phyloP scores from a whole-genome alignment of 2,329 filamentous ascomycete genomes.

The Ophiognomonia clavigignenti-juglandacearum region DNA sequence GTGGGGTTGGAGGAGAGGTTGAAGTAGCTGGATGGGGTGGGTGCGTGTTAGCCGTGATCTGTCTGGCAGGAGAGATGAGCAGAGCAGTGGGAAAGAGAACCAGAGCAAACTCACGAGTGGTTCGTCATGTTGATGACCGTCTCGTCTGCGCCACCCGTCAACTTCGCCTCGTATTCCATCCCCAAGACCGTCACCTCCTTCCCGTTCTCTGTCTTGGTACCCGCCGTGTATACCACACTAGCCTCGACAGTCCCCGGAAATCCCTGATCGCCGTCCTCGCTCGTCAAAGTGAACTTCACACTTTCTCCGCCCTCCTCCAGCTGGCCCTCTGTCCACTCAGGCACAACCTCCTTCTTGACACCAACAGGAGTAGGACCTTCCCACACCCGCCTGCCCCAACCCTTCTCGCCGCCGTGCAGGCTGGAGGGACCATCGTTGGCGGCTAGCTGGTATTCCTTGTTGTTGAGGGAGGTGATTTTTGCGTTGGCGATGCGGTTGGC shows the following conservation, averaged over 20 bases:
- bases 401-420: conserved; percentile 65
- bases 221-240: conserved; percentile 72
- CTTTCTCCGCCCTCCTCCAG: conserved; percentile 54
- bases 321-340: conserved; percentile 32
- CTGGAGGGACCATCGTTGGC: conserved; percentile 76
- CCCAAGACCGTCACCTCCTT: conserved; percentile 67
- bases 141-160: conserved; percentile 77
- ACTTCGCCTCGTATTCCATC: conserved; percentile 85
- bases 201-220: conserved; percentile 53
- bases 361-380: conserved; percentile 62
- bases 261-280: conserved; percentile 79
- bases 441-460: conserved; percentile 61
- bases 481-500: conserved; percentile 77
- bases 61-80: not conserved
- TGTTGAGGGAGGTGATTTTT: conserved; percentile 67
- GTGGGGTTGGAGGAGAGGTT: conserved; percentile 52
- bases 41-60: not conserved
- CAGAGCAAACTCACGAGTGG: conserved; percentile 62
- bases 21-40: conserved; percentile 48
- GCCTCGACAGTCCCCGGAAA: conserved; percentile 83
- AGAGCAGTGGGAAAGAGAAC: not conserved
- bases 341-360: conserved; percentile 30
- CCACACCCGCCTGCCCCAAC: conserved; percentile 80
- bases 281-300: conserved; percentile 61
- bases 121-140: conserved; percentile 92